phyloP scores from a whole-genome alignment of 2,329 filamentous ascomycete genomes.

The Lojkania enalia region DNA sequence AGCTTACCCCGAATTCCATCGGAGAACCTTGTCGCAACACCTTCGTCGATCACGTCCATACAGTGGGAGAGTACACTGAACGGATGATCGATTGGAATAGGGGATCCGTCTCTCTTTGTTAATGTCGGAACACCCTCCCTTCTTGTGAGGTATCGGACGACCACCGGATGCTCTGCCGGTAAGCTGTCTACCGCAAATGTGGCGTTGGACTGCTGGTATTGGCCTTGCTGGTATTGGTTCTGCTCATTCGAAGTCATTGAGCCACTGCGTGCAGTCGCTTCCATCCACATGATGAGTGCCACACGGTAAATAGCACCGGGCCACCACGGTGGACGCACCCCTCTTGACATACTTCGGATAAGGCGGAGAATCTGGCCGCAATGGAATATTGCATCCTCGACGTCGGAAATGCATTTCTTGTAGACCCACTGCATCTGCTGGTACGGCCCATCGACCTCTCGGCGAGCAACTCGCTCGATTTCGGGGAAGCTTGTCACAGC shows the following conservation, averaged over 20 bases:
- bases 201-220: conserved; percentile 39
- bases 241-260: conserved; percentile 38
- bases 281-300: conserved; percentile 46
- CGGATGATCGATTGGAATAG: conserved; percentile 52
- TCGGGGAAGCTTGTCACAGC: conserved; percentile 68
- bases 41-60: conserved; percentile 58
- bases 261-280: conserved; percentile 60
- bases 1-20: conserved; percentile 60
- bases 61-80: conserved; percentile 56
- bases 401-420: conserved; percentile 65
- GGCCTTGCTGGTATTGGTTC: conserved; percentile 44
- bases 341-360: conserved; percentile 61
- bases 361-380: conserved; percentile 68
- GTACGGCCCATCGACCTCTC: conserved; percentile 61
- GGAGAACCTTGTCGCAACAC: conserved; percentile 55
- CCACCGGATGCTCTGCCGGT: conserved; percentile 54
- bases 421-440: conserved; percentile 60
- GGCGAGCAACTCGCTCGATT: conserved; percentile 67
- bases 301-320: conserved; percentile 70
- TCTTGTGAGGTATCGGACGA: conserved; percentile 57
- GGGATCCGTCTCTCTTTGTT: conserved; percentile 54
- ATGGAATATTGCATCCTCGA: conserved; percentile 67
- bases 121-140: conserved; percentile 58
- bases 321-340: conserved; percentile 71
- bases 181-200: conserved; percentile 57